phyloP scores from a whole-genome alignment of 2,329 filamentous ascomycete genomes.

The Alternaria sp. region DNA sequence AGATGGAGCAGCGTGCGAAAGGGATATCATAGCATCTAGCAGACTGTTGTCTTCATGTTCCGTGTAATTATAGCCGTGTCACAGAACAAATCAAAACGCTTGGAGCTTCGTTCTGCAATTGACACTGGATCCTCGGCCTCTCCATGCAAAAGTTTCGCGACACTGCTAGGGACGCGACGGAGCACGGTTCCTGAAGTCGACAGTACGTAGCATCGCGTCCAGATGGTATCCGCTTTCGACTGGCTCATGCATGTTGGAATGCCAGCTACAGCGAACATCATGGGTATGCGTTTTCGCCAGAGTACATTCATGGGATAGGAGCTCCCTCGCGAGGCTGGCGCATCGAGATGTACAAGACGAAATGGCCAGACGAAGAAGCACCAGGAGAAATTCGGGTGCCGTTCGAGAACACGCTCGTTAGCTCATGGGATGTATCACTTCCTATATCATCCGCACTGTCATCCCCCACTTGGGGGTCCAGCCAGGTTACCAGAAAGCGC shows the following conservation, averaged over 20 bases:
- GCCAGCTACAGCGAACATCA: background rate
- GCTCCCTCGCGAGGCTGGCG: background rate
- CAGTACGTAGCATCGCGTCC: background rate
- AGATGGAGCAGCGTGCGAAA: constrained; percentile 77
- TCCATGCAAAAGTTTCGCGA: background rate
- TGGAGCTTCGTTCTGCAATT: background rate
- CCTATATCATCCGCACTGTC: constrained; percentile 51
- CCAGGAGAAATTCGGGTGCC: background rate
- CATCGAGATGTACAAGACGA: background rate
- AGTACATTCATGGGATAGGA: background rate
- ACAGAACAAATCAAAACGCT: background rate
- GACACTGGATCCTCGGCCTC: background rate
- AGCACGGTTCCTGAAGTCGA: too few species aligned
- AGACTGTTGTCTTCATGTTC: background rate
- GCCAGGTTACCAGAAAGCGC: constrained; percentile 63
- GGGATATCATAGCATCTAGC: constrained; percentile 20
- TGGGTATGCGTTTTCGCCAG: background rate
- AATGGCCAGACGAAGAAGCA: too few species aligned
- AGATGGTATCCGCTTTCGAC: background rate
- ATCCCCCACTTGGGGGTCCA: constrained; percentile 56
- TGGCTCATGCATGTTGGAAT: background rate
- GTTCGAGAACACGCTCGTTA: background rate
- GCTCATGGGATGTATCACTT: constrained; percentile 44
- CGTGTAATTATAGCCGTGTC: background rate
- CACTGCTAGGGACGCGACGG: background rate